Conservation (phyloP, 2,329 filamentous ascomycete genomes). For the Blastomyces parvus region DNA sequence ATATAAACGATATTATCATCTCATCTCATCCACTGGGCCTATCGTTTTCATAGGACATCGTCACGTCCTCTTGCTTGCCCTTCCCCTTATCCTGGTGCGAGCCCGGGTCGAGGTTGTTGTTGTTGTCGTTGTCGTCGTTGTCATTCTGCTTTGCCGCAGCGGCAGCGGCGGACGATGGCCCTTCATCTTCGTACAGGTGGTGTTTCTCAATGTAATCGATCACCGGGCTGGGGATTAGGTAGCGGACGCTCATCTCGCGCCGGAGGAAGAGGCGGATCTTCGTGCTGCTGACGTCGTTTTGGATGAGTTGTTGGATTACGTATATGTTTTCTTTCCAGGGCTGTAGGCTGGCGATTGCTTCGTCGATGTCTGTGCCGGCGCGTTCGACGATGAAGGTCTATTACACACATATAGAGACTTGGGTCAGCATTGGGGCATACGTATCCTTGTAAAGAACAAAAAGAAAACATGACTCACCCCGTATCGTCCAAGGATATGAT, state of each 20-base stretch:
- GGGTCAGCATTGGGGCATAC: background rate
- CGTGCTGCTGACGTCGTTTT: conserved; percentile 72
- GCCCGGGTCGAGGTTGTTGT: background rate
- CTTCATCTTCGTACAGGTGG: conserved; percentile 52
- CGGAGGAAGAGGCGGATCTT: conserved; percentile 74
- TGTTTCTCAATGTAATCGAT: conserved; percentile 64
- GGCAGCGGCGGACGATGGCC: background rate
- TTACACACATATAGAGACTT: background rate
- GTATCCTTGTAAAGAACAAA: background rate
- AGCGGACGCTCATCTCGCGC: conserved; percentile 72
- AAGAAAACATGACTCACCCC: conserved; percentile 39
- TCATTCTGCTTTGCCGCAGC: background rate
- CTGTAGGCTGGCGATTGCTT: conserved; percentile 71
- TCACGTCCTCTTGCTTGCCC: background rate
- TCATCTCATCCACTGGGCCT: background rate
- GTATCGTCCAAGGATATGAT: conserved; percentile 76
- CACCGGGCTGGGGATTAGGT: conserved; percentile 63
- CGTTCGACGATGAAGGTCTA: conserved; percentile 75
- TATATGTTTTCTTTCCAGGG: conserved; percentile 78
- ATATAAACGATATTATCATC: too few species aligned
- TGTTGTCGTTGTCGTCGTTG: background rate
- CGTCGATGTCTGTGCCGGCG: conserved; percentile 77
- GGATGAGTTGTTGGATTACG: conserved; percentile 79
- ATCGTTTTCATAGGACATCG: background rate
- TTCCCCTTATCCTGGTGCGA: conserved; percentile 1